Evolutionary conservation across 495 filamentous ascomycete genomes (phyloP), one percentile per base, ranked within the genome.

Genomic region (Neurospora sublineolata): DNA sequence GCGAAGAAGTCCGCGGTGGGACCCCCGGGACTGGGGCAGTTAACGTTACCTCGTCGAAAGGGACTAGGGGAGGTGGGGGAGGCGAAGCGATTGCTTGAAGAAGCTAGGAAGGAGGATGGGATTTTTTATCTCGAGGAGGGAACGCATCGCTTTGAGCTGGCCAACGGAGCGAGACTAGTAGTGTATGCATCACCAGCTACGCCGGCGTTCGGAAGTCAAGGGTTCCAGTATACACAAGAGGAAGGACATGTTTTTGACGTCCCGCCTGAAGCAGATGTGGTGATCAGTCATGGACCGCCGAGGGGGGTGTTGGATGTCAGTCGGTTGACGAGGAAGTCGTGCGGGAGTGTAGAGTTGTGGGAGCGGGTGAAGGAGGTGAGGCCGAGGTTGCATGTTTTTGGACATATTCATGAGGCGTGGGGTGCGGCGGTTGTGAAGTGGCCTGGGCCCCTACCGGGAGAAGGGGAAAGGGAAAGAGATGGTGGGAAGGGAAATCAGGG

Each of bases 261-360:
- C 16, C 68, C 80, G 67, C 78, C 84, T 0, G 76, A 73, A 1
- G 79, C 90, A 6, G 89, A 94, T 73, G 83, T 94, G 2, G 83
- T 90, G 37, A 84, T 94, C 72, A 93, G 91, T 0, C 92, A 95
- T 74, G 90, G 92, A 2, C 92, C 92, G 8, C 91, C 92, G 0
- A 74, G 80, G 4, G 83, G 83, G 0, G 79, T 90, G 3, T 78
- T 90, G 8, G 92, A 93, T 76, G 67, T 76, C 3, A 83, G 81
- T 4, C 37, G 64, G 2, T 69, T 71, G 40, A 73, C 71, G 33
- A 42, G 80, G n/a, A 77, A 83, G 46, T 84, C 84, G 30, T 64
- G 52, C 23, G 91, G 90, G 1, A 91, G 88, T 71, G 77, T 81
- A 16, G 73, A 84, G 52, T 80, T 93, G 10, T 88, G 92, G 36